Evolutionary conservation across 257 asterid genomes (phyloP).

Genomic region (Echites panduratus): DNA sequence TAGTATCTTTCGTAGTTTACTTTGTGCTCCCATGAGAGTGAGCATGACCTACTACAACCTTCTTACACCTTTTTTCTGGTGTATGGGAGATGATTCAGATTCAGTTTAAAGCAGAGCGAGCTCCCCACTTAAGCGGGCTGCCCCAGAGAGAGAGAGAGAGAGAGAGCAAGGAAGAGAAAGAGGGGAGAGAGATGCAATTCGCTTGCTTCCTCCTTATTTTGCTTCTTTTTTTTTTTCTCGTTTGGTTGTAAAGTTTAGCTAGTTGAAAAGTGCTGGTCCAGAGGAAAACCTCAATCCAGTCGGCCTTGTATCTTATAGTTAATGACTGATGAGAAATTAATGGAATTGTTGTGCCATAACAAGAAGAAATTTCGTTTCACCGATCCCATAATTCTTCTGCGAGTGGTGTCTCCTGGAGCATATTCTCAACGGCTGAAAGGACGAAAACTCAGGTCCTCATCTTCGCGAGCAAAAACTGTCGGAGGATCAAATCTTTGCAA

Average conservation of each 20-base stretch:
- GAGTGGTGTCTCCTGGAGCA: too few relatives aligned
- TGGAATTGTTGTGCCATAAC: conserved; percentile 20
- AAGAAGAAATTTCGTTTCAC: not conserved
- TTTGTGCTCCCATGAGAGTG: conserved; percentile 19
- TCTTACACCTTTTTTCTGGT: conserved; percentile 16
- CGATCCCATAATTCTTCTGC: too few relatives aligned
- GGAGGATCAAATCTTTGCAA: too few relatives aligned
- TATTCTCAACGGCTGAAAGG: too few relatives aligned
- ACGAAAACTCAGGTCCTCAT: too few relatives aligned
- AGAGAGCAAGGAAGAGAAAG: too few relatives aligned
- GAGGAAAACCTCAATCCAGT: conserved; percentile 47
- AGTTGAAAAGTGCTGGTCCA: conserved; percentile 35
- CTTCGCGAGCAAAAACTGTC: too few relatives aligned
- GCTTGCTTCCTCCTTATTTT: conserved; percentile 6
- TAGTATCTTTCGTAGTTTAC: conserved; percentile 1
- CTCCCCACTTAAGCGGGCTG: conserved; percentile 3
- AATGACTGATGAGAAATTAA: conserved; percentile 32
- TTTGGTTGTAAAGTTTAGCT: conserved; percentile 44
- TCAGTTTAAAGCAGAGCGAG: conserved; percentile 28
- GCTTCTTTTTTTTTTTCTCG: conserved; percentile 4
- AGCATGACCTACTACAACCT: conserved; percentile 9
- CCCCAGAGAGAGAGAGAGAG: conserved; percentile 21
- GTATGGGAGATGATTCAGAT: conserved; percentile 28
- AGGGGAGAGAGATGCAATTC: not conserved
- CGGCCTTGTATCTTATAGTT: conserved; percentile 38